Percentiles rank a stretch among this genome's conserved stretches.
Evolutionary conservation across 495 filamentous ascomycete genomes (phyloP).

Genomic region (Haplographium delicatum): DNA sequence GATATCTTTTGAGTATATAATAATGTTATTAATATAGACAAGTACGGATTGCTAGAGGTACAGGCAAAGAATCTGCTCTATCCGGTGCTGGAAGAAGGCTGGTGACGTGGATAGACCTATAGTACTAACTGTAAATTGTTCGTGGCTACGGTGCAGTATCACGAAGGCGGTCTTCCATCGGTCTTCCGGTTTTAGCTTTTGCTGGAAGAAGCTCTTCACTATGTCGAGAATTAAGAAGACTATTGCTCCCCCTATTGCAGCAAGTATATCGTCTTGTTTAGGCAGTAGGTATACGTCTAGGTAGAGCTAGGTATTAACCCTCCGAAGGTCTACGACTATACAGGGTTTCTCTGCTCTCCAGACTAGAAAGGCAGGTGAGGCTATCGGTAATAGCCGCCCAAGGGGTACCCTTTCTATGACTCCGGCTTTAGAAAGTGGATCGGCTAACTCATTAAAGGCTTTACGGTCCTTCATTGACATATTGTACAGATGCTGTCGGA

Average conservation of each 20-base stretch:
- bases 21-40: constrained; percentile 4
- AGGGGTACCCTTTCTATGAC: constrained; percentile 2
- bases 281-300: constrained; percentile 9
- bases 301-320: constrained; percentile 10
- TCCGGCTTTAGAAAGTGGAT: neutral
- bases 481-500: neutral
- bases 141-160: constrained; percentile 8
- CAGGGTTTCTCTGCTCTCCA: constrained; percentile 13
- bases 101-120: constrained; percentile 15
- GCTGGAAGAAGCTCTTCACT: constrained; percentile 14
- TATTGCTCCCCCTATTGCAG: neutral
- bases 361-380: constrained; percentile 12
- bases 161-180: constrained; percentile 14
- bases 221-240: constrained; percentile 14
- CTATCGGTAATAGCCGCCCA: neutral
- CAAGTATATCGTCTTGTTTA: constrained; percentile 4
- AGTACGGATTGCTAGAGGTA: neutral
- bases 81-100: constrained; percentile 17
- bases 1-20: constrained; percentile 13
- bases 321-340: constrained; percentile 12
- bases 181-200: constrained; percentile 2
- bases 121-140: constrained; percentile 14
- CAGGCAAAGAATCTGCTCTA: constrained; percentile 4
- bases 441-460: neutral
- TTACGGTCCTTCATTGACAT: neutral